Conservation (phyloP, 1,284 basidiomycete genomes). For the Ceratobasidium sp. region DNA sequence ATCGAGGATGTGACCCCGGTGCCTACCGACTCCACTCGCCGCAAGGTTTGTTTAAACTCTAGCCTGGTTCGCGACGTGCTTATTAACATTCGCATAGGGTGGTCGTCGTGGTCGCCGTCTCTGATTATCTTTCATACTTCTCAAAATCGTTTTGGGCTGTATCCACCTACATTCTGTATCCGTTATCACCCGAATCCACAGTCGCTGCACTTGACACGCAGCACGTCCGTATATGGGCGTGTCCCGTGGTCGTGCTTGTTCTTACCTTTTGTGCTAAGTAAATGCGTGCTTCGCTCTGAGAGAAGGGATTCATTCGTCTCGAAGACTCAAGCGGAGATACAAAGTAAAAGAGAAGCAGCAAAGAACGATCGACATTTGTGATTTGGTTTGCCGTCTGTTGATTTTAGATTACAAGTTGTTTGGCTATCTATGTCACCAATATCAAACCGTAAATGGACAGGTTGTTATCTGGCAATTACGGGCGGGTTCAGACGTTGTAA, state of each 20-base stretch:
- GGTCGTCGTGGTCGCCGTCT: constrained; percentile 99
- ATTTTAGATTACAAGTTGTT: no score
- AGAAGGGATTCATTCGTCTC: no score
- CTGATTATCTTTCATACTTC: constrained; percentile 54
- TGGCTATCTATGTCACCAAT: no score
- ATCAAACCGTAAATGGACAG: no score
- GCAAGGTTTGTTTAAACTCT: constrained; percentile 74
- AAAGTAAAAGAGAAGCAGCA: no score
- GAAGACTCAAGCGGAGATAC: no score
- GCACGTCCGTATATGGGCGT: constrained; percentile 58
- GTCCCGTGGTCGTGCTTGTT: constrained; percentile 78
- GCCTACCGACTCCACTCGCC: constrained; percentile 96
- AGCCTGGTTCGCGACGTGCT: constrained; percentile 5
- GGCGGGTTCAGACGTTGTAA: no score
- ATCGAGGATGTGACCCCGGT: constrained; percentile 98
- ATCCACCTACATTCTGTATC: constrained; percentile 26
- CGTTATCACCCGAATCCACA: constrained; percentile 32
- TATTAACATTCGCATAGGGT: constrained; percentile 70
- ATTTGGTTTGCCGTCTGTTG: no score
- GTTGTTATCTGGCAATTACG: no score
- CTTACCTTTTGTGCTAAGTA: constrained; percentile 8
- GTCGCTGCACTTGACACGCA: constrained; percentile 52
- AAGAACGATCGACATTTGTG: no score
- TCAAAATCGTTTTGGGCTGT: constrained; percentile 31
- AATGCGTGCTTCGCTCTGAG: no score